Conservation (phyloP, 108 stramenopile species). For the Tribonema minus region DNA sequence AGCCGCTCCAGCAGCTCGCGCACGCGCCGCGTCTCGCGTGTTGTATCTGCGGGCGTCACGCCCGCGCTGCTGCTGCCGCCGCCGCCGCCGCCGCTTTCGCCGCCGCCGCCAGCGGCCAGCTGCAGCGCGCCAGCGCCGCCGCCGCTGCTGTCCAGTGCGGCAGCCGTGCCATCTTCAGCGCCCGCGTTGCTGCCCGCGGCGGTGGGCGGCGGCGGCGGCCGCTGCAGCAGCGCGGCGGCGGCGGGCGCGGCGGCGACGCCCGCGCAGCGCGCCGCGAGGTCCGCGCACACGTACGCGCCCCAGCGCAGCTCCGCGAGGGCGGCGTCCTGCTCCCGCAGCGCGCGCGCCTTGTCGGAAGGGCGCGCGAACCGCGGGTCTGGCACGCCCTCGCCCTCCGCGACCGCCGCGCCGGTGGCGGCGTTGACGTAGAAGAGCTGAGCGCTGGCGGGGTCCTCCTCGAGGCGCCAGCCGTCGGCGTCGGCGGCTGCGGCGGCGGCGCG, state of each 20-base stretch:
- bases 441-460: not conserved
- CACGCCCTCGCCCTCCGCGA: not conserved
- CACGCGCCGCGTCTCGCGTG: not conserved
- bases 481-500: too few species aligned
- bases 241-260: not conserved
- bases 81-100: not conserved
- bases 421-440: not conserved
- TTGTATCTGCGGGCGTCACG: not conserved
- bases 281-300: not conserved
- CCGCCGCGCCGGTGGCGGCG: not conserved
- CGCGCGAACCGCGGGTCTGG: not conserved
- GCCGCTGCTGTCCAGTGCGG: not conserved
- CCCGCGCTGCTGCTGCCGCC: not conserved
- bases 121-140: not conserved
- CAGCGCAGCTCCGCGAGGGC: not conserved
- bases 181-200: not conserved
- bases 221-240: not conserved
- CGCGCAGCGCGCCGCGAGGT: not conserved
- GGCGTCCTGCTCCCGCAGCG: not conserved
- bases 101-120: not conserved
- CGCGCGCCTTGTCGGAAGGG: not conserved
- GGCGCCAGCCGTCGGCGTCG: too few species aligned
- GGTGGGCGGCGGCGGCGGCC: too few species aligned
- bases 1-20: not conserved
- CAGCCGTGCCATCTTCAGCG: too few species aligned